phyloP scores from a whole-genome alignment of 2,329 filamentous ascomycete species.

The Ceratocystis alfenasii region DNA sequence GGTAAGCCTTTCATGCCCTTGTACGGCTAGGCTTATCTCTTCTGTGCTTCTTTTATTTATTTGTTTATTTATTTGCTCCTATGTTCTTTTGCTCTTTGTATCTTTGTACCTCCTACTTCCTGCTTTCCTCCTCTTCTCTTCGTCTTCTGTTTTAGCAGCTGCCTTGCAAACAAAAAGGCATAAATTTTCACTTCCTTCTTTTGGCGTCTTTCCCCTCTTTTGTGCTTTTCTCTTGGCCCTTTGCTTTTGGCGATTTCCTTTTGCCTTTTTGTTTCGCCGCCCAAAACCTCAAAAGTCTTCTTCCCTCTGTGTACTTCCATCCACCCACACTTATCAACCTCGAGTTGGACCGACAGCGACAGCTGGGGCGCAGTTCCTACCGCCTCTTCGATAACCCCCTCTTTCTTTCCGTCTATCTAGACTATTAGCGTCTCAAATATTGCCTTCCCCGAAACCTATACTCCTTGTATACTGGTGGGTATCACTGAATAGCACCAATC shows the following conservation, averaged over 20 bases:
- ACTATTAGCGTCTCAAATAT: too few relatives aligned
- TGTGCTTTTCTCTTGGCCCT: background rate
- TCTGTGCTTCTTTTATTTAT: constrained; percentile 5
- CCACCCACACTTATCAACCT: background rate
- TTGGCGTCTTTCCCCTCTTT: background rate
- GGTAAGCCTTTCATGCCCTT: too few relatives aligned
- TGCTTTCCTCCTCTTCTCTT: background rate
- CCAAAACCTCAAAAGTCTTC: background rate
- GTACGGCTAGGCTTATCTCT: too few relatives aligned
- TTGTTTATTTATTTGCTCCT: background rate
- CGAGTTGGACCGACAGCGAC: too few relatives aligned
- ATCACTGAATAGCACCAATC: too few relatives aligned
- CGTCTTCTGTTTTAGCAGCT: background rate
- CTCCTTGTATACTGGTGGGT: too few relatives aligned
- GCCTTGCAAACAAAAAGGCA: background rate
- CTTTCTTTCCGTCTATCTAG: background rate
- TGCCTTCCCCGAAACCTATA: too few relatives aligned
- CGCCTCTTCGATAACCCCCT: background rate
- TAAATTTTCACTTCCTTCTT: constrained; percentile 2
- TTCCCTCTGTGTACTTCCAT: background rate
- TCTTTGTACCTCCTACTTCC: background rate
- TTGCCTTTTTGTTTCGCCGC: background rate
- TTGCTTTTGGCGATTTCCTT: background rate
- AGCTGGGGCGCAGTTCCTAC: too few relatives aligned
- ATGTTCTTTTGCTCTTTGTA: background rate